These are phyloP conservation scores for Cenococcum geophilum DNA, from an alignment of 495 filamentous ascomycete genomes.

Conservation along the genomic window DNA sequence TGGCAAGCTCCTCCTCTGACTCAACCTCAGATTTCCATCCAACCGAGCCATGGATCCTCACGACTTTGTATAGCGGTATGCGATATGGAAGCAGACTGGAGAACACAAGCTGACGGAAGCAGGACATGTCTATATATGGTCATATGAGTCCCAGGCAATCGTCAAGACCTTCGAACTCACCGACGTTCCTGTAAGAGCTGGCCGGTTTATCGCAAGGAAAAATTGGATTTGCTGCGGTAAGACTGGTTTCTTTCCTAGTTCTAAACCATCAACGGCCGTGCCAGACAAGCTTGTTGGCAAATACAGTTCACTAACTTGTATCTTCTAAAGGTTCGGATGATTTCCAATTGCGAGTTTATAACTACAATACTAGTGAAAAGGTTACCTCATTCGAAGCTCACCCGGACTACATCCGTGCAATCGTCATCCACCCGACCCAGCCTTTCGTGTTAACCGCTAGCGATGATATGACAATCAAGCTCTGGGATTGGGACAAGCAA, in stretches of 20 bases:
- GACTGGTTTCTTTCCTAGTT: not conserved
- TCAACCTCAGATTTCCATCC: constrained; percentile 30
- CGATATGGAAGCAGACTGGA: not conserved
- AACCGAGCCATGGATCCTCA: constrained; percentile 60
- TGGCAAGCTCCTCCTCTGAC: not conserved
- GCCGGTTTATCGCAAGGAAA: constrained; percentile 93
- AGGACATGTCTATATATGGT: constrained; percentile 99
- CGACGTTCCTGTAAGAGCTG: constrained; percentile 95
- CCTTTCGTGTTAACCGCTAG: constrained; percentile 94
- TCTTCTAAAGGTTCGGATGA: constrained; percentile 61
- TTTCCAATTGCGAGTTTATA: constrained; percentile 79
- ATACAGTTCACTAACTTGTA: no score
- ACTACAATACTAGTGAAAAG: constrained; percentile 99
- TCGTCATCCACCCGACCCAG: constrained; percentile 92
- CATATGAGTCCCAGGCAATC: constrained; percentile 93
- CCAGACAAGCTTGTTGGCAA: no score
- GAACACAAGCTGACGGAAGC: not conserved
- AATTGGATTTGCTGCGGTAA: constrained; percentile 96
- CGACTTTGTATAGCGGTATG: constrained; percentile 89
- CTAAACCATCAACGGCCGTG: no score
- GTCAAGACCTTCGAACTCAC: constrained; percentile 99
- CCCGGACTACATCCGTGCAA: constrained; percentile 97
- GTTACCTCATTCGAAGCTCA: constrained; percentile 98
- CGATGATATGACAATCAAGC: constrained; percentile 99
- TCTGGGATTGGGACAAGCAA: constrained; percentile 98